Conservation (phyloP, 345 rosid genomes). For the Sisymbrium irio region DNA sequence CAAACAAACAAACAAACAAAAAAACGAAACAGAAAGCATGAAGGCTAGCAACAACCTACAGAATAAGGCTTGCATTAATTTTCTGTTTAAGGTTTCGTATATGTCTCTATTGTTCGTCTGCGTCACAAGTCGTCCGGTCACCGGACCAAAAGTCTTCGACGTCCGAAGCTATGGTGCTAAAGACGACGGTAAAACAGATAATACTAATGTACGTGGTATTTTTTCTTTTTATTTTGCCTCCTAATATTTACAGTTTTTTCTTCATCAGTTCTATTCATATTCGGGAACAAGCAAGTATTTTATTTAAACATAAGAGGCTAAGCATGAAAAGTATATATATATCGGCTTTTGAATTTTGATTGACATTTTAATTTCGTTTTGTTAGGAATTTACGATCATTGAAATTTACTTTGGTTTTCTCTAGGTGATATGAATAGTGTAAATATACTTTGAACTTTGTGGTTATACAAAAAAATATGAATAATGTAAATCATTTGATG, state of each 20-base stretch:
- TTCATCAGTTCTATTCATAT: background rate
- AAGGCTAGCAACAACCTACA: background rate
- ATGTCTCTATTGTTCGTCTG: background rate
- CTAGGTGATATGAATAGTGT: too few species aligned
- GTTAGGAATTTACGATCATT: too few species aligned
- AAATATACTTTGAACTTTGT: too few species aligned
- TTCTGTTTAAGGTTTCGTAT: background rate
- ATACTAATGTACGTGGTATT: background rate
- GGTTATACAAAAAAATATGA: background rate
- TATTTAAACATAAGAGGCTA: too few species aligned
- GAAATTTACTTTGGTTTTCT: too few species aligned
- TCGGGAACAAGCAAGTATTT: too few species aligned
- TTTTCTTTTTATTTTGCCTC: background rate
- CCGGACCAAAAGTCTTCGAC: background rate
- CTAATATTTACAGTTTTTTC: background rate
- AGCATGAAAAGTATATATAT: too few species aligned
- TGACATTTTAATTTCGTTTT: too few species aligned
- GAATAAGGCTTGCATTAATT: background rate
- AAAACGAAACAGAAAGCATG: background rate
- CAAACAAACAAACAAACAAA: too few species aligned
- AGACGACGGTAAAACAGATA: background rate
- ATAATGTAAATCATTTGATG: too few species aligned
- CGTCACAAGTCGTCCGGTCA: background rate
- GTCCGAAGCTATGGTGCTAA: slow-evolving; percentile 6
- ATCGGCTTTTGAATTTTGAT: too few species aligned